Percentiles rank a stretch among this genome's conserved stretches.
phyloP scores from a whole-genome alignment of 2,329 filamentous ascomycete genomes.

The Samsoniella hepiali region DNA sequence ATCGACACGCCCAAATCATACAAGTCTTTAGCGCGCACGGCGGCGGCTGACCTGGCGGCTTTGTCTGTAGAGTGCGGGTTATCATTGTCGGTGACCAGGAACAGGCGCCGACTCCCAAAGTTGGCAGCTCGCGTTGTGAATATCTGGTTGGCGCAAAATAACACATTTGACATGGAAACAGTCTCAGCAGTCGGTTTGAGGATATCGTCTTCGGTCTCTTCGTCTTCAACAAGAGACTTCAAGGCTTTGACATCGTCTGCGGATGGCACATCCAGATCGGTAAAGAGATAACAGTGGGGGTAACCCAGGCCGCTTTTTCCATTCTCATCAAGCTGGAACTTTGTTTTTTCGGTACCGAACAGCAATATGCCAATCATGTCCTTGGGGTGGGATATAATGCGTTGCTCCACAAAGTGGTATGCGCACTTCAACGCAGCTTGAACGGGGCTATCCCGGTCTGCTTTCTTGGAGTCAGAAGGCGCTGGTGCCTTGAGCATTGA shows the following conservation, averaged over 20 bases:
- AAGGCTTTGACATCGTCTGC: conserved; percentile 82
- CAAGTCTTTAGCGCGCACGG: conserved; percentile 86
- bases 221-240: conserved; percentile 73
- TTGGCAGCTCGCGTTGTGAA: conserved; percentile 95
- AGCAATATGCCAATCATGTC: conserved; percentile 96
- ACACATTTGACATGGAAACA: conserved; percentile 79
- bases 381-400: conserved; percentile 92
- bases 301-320: conserved; percentile 63
- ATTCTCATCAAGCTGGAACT: conserved; percentile 66
- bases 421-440: conserved; percentile 89
- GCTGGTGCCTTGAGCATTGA: conserved; percentile 77
- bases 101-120: conserved; percentile 88
- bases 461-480: conserved; percentile 66
- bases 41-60: conserved; percentile 68
- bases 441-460: conserved; percentile 72
- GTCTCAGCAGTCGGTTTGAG: conserved; percentile 66
- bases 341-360: conserved; percentile 84
- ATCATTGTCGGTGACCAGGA: conserved; percentile 94
- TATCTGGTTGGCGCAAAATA: conserved; percentile 94
- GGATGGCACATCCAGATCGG: conserved; percentile 81
- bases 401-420: conserved; percentile 93
- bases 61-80: conserved; percentile 75
- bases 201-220: conserved; percentile 65
- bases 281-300: conserved; percentile 88
- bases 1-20: conserved; percentile 92